Percentiles rank a stretch among this genome's conserved stretches.
Evolutionary conservation across 306 rosid species (phyloP).

Genomic region (Trifolium subterraneum): DNA sequence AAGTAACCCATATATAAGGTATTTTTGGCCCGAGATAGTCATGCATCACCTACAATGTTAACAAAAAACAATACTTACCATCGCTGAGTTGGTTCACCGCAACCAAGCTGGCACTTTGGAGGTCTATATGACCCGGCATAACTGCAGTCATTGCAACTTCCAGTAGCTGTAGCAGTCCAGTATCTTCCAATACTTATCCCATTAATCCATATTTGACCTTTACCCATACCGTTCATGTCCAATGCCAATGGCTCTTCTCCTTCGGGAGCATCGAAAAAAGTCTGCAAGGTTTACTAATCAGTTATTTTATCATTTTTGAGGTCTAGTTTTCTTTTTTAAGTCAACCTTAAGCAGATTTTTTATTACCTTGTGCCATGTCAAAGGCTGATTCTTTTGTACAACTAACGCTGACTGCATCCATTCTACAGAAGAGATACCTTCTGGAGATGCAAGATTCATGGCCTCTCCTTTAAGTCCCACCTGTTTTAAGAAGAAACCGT

Average conservation of each 20-base stretch:
- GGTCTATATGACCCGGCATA: constrained; percentile 84
- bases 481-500: constrained; percentile 50
- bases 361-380: constrained; percentile 97
- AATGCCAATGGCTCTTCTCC: constrained; percentile 93
- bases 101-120: constrained; percentile 85
- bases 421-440: constrained; percentile 75
- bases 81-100: constrained; percentile 92
- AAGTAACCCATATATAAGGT: constrained; percentile 21
- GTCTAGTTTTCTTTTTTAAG: constrained; percentile 9
- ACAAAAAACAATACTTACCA: constrained; percentile 66
- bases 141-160: constrained; percentile 75
- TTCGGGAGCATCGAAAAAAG: constrained; percentile 77
- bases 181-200: constrained; percentile 93
- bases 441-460: constrained; percentile 83
- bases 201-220: constrained; percentile 98
- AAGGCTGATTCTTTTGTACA: constrained; percentile 71
- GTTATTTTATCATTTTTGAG: constrained; percentile 13
- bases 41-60: constrained; percentile 27
- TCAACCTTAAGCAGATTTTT: constrained; percentile 18
- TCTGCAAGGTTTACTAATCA: constrained; percentile 56
- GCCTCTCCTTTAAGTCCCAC: constrained; percentile 98
- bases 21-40: constrained; percentile 23
- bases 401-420: constrained; percentile 81
- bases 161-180: constrained; percentile 86
- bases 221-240: constrained; percentile 98